Conservation (phyloP, 2,329 filamentous ascomycete species). For the Diaporthe sp. region DNA sequence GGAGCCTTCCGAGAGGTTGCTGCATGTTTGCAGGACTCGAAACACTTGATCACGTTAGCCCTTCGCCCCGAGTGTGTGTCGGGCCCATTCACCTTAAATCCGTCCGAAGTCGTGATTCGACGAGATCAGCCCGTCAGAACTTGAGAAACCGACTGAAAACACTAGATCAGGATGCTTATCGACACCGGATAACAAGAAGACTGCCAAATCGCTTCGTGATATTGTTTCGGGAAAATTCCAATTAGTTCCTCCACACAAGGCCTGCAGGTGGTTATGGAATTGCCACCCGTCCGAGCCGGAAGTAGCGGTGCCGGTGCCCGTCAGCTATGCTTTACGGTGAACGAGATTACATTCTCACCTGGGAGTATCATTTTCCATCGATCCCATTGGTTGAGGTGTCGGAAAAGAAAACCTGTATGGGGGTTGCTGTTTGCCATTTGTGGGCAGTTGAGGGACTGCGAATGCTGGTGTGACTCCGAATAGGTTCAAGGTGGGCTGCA, state of each 20-base stretch:
- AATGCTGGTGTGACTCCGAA: neutral
- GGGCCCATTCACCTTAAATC: slow-evolving; percentile 27
- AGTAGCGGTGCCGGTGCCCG: slow-evolving; percentile 9
- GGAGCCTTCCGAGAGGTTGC: slow-evolving; percentile 24
- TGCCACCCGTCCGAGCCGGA: slow-evolving; percentile 16
- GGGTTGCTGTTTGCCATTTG: neutral
- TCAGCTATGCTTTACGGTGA: neutral
- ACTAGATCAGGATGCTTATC: slow-evolving; percentile 15
- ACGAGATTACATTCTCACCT: neutral
- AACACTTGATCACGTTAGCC: slow-evolving; percentile 24
- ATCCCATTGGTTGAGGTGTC: neutral
- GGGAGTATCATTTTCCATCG: neutral
- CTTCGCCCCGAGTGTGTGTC: slow-evolving; percentile 22
- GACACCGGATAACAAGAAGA: neutral
- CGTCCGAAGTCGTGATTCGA: slow-evolving; percentile 31
- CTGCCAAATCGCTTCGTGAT: slow-evolving; percentile 6
- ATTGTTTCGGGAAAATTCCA: slow-evolving; percentile 16
- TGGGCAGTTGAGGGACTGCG: neutral
- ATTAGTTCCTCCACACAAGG: neutral
- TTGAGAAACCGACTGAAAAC: slow-evolving; percentile 34
- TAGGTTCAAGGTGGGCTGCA: neutral
- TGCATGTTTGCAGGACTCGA: slow-evolving; percentile 30
- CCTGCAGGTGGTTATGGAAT: neutral
- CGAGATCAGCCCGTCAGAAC: slow-evolving; percentile 26
- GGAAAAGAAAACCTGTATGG: neutral